Base-by-base conservation (phyloP, 2,329 filamentous ascomycete species). In the Sporothrix euskadiensis region DNA sequence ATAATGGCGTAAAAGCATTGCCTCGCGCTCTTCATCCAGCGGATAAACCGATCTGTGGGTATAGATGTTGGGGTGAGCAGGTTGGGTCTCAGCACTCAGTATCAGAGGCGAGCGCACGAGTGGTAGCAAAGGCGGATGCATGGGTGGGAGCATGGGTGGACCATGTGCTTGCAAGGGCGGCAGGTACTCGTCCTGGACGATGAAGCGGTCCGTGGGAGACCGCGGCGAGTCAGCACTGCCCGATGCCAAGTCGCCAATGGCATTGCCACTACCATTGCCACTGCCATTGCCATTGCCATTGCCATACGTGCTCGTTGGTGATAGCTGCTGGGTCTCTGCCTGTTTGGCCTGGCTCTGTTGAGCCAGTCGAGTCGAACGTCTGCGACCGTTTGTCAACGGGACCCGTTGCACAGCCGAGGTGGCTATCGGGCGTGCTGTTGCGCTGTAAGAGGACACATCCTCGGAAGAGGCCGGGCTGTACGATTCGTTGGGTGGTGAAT, bases 1-100 rank as follows among this genome's bases (percentile, higher is more conserved):
- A 68, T 78, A 82, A 39, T 82, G 80, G 3, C 79, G 78, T 41
- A 81, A 78, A 4, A 82, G 77, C 30, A 74, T 68, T 0, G 80
- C 81, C 69, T 81, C 78, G 19, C 76, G 75, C 16, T 72, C 73
- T 39, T 77, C 74, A 2, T 76, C 61, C 0, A 82, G 75, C 1
- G 81, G 81, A 75, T 77, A 81, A 39, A 76, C 73, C 2, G 79
- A 75, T 30, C 74, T 44, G 2, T 75, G 74, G 3, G 76, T 72
- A 57, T 80, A 80, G 22, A 79, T 76, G 30, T 69, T 75, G 19
- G 74, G 59, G 16, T 39, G 47, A 16, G 69, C 73, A 26, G 52
- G n/a, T 12, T 63, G 59, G 7, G 44, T 30, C 19, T 59, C 69
- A 2, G 65, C n/a, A 16, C 54, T 68, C 39, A 72, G 30, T 4